Conservation (phyloP, 148 eudicot species). For the Nepenthes mirabilis region DNA sequence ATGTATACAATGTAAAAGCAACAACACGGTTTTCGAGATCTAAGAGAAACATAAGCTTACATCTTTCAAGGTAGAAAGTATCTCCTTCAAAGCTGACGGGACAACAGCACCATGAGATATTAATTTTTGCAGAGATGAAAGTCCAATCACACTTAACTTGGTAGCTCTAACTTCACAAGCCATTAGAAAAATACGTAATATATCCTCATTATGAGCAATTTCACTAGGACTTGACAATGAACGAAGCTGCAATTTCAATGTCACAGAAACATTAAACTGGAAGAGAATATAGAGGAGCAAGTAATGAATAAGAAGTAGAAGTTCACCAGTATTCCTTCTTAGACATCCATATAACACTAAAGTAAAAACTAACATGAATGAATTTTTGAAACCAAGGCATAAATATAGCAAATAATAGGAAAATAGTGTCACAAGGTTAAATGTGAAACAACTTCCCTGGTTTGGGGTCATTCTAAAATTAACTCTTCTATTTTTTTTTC, state of each 20-base stretch:
- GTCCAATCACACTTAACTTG: slow-evolving; percentile 87
- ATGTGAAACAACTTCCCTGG: too few species aligned
- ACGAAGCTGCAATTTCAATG: slow-evolving; percentile 54
- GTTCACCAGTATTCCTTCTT: background rate
- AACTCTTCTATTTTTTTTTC: too few species aligned
- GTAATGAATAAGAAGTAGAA: background rate
- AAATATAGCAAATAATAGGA: too few species aligned
- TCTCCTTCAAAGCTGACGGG: slow-evolving; percentile 78
- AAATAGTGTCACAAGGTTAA: too few species aligned
- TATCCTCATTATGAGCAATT: slow-evolving; percentile 87
- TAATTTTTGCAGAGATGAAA: slow-evolving; percentile 95
- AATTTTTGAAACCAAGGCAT: background rate
- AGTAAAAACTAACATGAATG: background rate
- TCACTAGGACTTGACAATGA: slow-evolving; percentile 82
- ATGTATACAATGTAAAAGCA: background rate
- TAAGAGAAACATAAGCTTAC: slow-evolving; percentile 21
- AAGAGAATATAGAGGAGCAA: background rate
- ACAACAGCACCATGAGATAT: slow-evolving; percentile 91
- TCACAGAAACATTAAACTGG: background rate
- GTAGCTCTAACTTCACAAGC: slow-evolving; percentile 87
- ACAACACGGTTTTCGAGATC: background rate
- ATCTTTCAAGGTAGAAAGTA: slow-evolving; percentile 71
- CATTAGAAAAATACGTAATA: slow-evolving; percentile 86
- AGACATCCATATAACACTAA: background rate
- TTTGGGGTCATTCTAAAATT: too few species aligned